phyloP scores from a whole-genome alignment of 768 basidiomycete species.

The Phlegmacium glaucopus region DNA sequence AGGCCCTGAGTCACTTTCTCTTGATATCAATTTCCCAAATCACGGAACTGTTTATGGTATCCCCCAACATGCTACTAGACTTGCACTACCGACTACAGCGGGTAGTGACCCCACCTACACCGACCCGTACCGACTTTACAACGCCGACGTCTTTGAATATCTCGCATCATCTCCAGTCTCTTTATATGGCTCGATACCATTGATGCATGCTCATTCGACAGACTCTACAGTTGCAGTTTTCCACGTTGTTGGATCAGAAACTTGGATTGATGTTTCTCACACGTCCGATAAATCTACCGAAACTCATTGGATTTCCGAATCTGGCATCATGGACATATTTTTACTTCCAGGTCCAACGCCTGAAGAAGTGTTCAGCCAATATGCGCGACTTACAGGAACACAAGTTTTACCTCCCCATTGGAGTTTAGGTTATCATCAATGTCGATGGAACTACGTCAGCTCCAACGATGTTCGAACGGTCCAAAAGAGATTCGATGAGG shows the following conservation, averaged over 20 bases:
- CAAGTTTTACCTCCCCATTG: constrained; percentile 88
- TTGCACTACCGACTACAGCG: constrained; percentile 85
- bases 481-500: constrained; percentile 86
- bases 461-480: constrained; percentile 84
- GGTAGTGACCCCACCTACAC: constrained; percentile 73
- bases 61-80: constrained; percentile 89
- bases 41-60: constrained; percentile 93
- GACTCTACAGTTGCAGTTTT: constrained; percentile 90
- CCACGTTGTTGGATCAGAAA: constrained; percentile 85
- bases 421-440: constrained; percentile 95
- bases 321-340: constrained; percentile 93
- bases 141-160: constrained; percentile 96
- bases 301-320: constrained; percentile 98
- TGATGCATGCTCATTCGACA: constrained; percentile 90
- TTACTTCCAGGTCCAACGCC: constrained; percentile 90
- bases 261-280: constrained; percentile 90
- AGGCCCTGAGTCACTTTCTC: constrained; percentile 93
- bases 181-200: constrained; percentile 88
- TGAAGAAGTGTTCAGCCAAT: constrained; percentile 79
- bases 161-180: constrained; percentile 73
- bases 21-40: constrained; percentile 92
- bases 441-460: constrained; percentile 96
- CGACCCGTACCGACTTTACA: constrained; percentile 94
- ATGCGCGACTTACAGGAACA: constrained; percentile 79
- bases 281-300: constrained; percentile 63